Percentiles rank a stretch among this genome's conserved stretches.
Evolutionary conservation across 805 yeast species (phyloP).

Genomic region (Nadsonia fulvescens): DNA sequence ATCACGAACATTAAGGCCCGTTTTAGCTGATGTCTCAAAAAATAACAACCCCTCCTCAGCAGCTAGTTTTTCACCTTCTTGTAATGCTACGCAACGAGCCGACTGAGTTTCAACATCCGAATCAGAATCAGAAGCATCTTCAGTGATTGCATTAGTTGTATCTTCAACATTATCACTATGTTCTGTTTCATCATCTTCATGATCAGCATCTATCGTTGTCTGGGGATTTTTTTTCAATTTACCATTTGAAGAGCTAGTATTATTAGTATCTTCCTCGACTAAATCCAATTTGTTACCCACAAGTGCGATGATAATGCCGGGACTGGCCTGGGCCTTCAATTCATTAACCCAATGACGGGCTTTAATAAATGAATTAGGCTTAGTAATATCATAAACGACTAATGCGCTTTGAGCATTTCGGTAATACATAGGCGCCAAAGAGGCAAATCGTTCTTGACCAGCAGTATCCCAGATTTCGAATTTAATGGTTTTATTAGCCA

Average conservation of each 20-base stretch:
- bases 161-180: conserved; percentile 6
- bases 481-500: conserved; percentile 73
- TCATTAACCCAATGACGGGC: conserved; percentile 98
- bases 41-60: conserved; percentile 81
- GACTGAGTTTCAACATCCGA: conserved; percentile 22
- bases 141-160: conserved; percentile 12
- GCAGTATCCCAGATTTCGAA: conserved; percentile 72
- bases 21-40: conserved; percentile 89
- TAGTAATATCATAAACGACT: conserved; percentile 88
- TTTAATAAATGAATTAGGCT: conserved; percentile 84
- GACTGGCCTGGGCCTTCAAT: conserved; percentile 86
- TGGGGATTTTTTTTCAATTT: too few relatives aligned
- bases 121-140: conserved; percentile 13
- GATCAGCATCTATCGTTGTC: conserved; percentile 14
- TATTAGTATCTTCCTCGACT: conserved; percentile 31
- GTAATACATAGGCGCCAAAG: conserved; percentile 92
- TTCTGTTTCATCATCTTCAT: conserved; percentile 5
- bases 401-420: conserved; percentile 94
- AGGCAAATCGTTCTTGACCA: conserved; percentile 93
- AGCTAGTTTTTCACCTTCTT: conserved; percentile 77
- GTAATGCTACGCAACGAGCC: conserved; percentile 60
- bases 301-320: conserved; percentile 77
- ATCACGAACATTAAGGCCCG: conserved; percentile 74
- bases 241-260: too few relatives aligned
- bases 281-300: conserved; percentile 88